Evolutionary conservation across 2,329 filamentous ascomycete species (phyloP).

Genomic region (Penicillium hordei): DNA sequence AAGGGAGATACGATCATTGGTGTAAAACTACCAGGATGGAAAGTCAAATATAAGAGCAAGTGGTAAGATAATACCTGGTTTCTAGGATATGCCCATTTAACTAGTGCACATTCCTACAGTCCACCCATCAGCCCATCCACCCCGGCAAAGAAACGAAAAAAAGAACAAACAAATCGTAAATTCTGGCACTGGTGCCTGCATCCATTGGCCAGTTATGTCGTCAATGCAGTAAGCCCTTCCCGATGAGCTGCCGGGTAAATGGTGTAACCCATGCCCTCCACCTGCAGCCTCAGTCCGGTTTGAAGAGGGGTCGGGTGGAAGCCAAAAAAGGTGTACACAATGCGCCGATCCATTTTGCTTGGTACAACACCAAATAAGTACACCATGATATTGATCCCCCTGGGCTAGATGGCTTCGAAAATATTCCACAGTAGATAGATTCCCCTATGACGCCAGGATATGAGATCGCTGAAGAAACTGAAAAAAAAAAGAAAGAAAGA

Average conservation of each 20-base stretch:
- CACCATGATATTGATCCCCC: constrained; percentile 10
- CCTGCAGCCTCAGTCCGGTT: constrained; percentile 15
- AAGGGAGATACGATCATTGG: not conserved
- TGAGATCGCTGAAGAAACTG: constrained; percentile 6
- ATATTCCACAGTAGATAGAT: constrained; percentile 6
- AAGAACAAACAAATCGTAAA: constrained; percentile 3
- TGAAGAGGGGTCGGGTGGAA: constrained; percentile 10
- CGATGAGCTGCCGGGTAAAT: not conserved
- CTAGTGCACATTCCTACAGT: not conserved
- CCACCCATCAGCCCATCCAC: not conserved
- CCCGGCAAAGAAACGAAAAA: not conserved
- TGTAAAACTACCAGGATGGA: not conserved
- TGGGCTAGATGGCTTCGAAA: constrained; percentile 14
- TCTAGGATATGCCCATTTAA: not conserved
- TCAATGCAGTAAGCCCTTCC: constrained; percentile 13
- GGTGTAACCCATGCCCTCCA: not conserved
- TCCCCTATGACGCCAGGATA: constrained; percentile 7
- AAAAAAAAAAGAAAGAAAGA: not conserved
- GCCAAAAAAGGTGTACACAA: constrained; percentile 3
- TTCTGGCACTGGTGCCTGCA: constrained; percentile 18
- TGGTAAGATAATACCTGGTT: not conserved
- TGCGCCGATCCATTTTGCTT: constrained; percentile 5
- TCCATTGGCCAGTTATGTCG: constrained; percentile 22
- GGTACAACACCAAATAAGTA: constrained; percentile 15
- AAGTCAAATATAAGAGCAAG: not conserved